These are phyloP conservation scores for Cyberlindnera samutprakarnensis DNA, from an alignment of 805 yeast genomes.

Conservation along the genomic window DNA sequence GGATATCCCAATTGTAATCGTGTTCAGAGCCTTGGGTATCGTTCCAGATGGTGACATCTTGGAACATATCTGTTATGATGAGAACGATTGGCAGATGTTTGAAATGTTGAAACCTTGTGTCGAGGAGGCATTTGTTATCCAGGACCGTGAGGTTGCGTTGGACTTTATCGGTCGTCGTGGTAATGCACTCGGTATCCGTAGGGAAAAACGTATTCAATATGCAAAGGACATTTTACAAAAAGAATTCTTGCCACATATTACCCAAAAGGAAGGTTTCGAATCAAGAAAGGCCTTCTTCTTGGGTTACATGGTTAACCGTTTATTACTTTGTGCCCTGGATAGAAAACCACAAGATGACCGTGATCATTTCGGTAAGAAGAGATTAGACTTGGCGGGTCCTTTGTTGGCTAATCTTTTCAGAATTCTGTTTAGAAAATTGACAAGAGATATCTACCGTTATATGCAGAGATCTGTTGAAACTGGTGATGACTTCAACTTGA, in stretches of 20 bases:
- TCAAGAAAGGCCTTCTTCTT: conserved; percentile 94
- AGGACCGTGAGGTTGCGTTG: conserved; percentile 95
- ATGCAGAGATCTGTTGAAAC: conserved; percentile 99
- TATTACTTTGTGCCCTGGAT: conserved; percentile 90
- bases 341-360: conserved; percentile 98
- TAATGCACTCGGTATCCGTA: conserved; percentile 90
- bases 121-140: conserved; percentile 97
- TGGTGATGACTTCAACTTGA: conserved; percentile 92
- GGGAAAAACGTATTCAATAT: conserved; percentile 96
- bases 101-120: conserved; percentile 99
- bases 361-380: conserved; percentile 98
- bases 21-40: conserved; percentile 95
- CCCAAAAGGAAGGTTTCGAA: conserved; percentile 96
- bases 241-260: conserved; percentile 93
- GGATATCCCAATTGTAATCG: conserved; percentile 95
- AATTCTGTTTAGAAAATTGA: conserved; percentile 84
- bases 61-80: conserved; percentile 97
- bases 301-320: conserved; percentile 96
- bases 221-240: conserved; percentile 95
- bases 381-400: conserved; percentile 98
- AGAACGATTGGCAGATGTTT: conserved; percentile 98
- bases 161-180: conserved; percentile 99
- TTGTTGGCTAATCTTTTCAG: conserved; percentile 92
- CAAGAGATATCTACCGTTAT: conserved; percentile 94
- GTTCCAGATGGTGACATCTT: conserved; percentile 98